Evolutionary conservation across 768 basidiomycete genomes (phyloP), one percentile per base, ranked within the genome.

Genomic region (Rossbeevera mucosa): DNA sequence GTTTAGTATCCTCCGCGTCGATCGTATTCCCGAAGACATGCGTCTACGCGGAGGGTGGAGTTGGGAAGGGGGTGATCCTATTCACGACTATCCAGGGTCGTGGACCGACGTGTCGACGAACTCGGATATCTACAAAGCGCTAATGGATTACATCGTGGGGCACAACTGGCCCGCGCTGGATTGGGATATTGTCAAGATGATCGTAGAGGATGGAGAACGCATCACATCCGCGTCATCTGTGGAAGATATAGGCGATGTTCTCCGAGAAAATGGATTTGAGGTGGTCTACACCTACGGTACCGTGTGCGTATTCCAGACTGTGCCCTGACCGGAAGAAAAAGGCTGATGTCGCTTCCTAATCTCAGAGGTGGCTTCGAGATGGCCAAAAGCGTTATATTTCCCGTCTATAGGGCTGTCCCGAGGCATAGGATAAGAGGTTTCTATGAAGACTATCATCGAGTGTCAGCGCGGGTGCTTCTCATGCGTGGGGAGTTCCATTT

Each of bases 271-370:
- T 14, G 77, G 76, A 0, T 76, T 71, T 31, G 68, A 71, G 44
- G 64, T 72, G n/a, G 49, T 76, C 44, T 69, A 74, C 47, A 75
- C 76, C 14, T 79, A 68, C 38, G 57, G 64, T 7, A 67, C 69
- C 56, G 64, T 64, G 77, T 79, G 51, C 64, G 77, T 70, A n/a
- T 6, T 47, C 45, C 3, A 30, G 4, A n/a, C n/a, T n/a, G n/a
- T 26, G 0, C 1, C 28, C 8, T 40, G 40, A 14, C 24, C 24
- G 11, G 33, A 25, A 24, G 12, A 22, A 25, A 25, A 44, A 28
- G 30, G 8, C 40, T 58, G 25, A 59, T 20, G 12, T 40, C 13
- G 0, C 18, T 38, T 33, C 12, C 11, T n/a, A 26, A 16, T 28
- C 7, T n/a, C 54, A 77, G 77, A 38, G 60, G 58, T 13, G 71